These are phyloP conservation scores for Acacia confusa DNA, from an alignment of 306 rosid genomes.

Conservation along the genomic window DNA sequence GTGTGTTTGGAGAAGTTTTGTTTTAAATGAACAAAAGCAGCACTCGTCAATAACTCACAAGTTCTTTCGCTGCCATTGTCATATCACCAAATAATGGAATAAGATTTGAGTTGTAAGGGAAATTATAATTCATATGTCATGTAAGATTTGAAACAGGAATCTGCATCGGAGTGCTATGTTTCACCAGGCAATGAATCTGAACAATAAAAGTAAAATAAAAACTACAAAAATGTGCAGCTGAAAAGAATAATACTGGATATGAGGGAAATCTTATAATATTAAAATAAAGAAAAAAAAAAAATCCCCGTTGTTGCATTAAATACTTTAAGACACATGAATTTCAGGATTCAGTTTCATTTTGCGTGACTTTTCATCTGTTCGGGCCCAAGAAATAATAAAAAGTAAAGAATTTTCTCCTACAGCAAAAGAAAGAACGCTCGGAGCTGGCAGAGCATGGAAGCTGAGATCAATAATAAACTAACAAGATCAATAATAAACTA, in stretches of 20 bases:
- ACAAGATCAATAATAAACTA: constrained; percentile 20
- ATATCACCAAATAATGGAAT: constrained; percentile 19
- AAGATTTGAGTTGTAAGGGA: constrained; percentile 9
- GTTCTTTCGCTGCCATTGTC: constrained; percentile 63
- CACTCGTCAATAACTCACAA: constrained; percentile 63
- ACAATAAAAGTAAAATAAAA: background rate
- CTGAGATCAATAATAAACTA: constrained; percentile 17
- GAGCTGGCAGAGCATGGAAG: constrained; percentile 12
- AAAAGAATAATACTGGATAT: background rate
- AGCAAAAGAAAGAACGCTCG: constrained; percentile 3
- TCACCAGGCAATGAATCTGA: constrained; percentile 24
- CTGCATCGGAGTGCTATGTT: background rate
- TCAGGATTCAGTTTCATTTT: constrained; percentile 12
- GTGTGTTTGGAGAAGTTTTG: constrained; percentile 72
- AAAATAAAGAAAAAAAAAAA: background rate
- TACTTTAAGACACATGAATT: background rate
- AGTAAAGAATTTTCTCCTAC: constrained; percentile 20
- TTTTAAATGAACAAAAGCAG: constrained; percentile 79
- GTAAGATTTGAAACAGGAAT: constrained; percentile 19
- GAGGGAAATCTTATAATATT: background rate
- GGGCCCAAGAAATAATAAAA: constrained; percentile 17
- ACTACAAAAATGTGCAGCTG: background rate
- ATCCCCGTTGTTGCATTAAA: background rate
- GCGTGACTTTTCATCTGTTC: constrained; percentile 23
- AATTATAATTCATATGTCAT: background rate